These are phyloP conservation scores for Cytidiella melzeri DNA, from an alignment of 768 basidiomycete species.

Conservation along the genomic window DNA sequence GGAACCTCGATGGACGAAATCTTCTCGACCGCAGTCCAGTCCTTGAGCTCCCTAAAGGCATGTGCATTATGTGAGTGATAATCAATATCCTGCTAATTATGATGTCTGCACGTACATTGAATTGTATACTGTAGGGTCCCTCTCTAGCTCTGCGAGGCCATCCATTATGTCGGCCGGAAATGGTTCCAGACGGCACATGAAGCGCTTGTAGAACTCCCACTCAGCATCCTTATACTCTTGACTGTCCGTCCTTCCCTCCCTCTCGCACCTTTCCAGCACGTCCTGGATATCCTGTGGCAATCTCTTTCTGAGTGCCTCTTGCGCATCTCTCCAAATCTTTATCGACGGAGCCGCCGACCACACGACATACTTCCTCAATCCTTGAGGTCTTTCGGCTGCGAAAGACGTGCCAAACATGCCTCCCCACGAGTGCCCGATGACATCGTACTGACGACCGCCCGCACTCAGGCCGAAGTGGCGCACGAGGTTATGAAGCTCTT, in stretches of 20 bases:
- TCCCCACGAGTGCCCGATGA: conserved; percentile 54
- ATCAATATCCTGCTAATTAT: no score
- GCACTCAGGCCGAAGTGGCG: conserved; percentile 30
- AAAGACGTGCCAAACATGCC: conserved; percentile 40
- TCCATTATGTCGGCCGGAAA: conserved; percentile 33
- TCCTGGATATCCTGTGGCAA: conserved; percentile 35
- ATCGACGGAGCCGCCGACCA: conserved; percentile 37
- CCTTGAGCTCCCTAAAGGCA: conserved; percentile 19
- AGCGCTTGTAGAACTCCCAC: conserved; percentile 32
- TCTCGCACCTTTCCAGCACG: conserved; percentile 27
- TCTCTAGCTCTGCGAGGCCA: conserved; percentile 25
- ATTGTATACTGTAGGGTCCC: conserved; percentile 40
- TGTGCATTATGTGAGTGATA: no score
- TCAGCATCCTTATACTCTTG: conserved; percentile 38
- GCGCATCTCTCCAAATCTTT: conserved; percentile 28
- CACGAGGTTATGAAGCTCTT: conserved; percentile 46
- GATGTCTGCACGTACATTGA: conserved; percentile 16
- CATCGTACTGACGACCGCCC: conserved; percentile 36
- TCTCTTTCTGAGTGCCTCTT: conserved; percentile 28
- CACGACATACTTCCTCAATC: conserved; percentile 40
- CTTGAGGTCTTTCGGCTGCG: conserved; percentile 37
- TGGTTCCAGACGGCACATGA: conserved; percentile 39
- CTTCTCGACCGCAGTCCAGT: conserved; percentile 23
- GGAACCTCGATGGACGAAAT: conserved; percentile 22
- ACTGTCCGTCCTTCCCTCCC: conserved; percentile 32